Evolutionary conservation across 768 basidiomycete genomes (phyloP), one percentile per base, ranked within the genome.

Genomic region (Mrakia frigida): DNA sequence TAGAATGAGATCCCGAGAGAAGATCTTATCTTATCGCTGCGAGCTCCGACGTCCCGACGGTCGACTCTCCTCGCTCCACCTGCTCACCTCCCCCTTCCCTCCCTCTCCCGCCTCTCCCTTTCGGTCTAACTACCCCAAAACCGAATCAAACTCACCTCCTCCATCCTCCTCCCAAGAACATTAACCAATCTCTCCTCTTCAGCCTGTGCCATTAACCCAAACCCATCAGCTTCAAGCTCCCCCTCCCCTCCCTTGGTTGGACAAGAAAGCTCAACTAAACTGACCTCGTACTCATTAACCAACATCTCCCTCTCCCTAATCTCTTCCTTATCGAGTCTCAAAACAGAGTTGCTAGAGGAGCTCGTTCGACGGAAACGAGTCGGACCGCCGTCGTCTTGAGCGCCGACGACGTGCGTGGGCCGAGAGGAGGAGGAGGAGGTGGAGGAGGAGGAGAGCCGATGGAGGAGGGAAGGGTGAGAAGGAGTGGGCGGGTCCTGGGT

Each of bases 141-240:
- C 25, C 6, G 73, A 43, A 53, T 53, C n/a, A 23, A n/a, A 33
- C 31, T 35, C 21, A 61, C 69, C 50, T 70, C 69, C 70, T 70
- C 70, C 69, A 76, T 70, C 41, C 46, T 41, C 28, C 69, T 56
- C 23, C 56, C 75, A 21, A 76, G 70, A 37, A 61, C 69, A 43
- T 70, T 70, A 18, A 71, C 69, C 14, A 76, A 46, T 25, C 75
- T 43, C 61, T 75, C 74, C 50, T 75, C 74, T 37, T 75, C 74
- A 25, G 67, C 67, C 74, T 65, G 56, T n/a, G 2, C 3, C 10
- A 65, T 37, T 3, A 35, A 3, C 31, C 31, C 4, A 37, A 31
- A 31, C 18, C 6, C 6, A 11, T 31, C 31, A 21, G 33, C 37
- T 35, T 61, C 60, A 14, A 28, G 4, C 14, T 65, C 63, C 25